A percentile compares a stretch with the other conserved stretches of the same genome.
Conservation (phyloP, 1,284 basidiomycete genomes). For the Microbotryum saponariae region DNA sequence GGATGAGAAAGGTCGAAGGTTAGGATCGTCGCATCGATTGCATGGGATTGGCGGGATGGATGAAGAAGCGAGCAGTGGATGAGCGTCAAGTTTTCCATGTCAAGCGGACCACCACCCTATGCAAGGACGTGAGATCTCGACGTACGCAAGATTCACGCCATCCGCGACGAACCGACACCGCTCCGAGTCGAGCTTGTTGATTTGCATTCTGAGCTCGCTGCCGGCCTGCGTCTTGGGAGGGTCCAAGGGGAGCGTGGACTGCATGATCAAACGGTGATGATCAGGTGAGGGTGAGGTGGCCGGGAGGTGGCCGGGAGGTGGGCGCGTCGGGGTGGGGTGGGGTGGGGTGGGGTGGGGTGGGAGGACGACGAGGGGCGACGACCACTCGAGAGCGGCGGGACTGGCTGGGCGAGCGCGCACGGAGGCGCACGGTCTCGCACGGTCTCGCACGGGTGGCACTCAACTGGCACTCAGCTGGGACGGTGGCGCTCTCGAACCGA, state of each 20-base stretch:
- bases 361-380: too few relatives aligned
- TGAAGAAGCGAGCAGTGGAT: background rate
- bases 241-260: slow-evolving; percentile 25
- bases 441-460: too few relatives aligned
- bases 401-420: too few relatives aligned
- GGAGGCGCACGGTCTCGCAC: too few relatives aligned
- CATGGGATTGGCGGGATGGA: background rate
- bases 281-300: background rate
- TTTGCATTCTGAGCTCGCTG: slow-evolving; percentile 30
- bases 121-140: background rate
- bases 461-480: too few relatives aligned
- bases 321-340: background rate
- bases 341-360: background rate
- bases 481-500: too few relatives aligned
- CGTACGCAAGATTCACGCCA: slow-evolving; percentile 83
- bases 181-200: slow-evolving; percentile 52
- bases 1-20: background rate
- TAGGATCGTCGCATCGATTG: background rate
- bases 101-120: background rate
- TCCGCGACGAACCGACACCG: slow-evolving; percentile 79
- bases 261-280: background rate
- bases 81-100: background rate
- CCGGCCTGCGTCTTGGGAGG: slow-evolving; percentile 32
- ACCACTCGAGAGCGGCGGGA: too few relatives aligned
- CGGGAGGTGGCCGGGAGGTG: background rate